Evolutionary conservation across 495 filamentous ascomycete species (phyloP).

Genomic region (Lasiosphaeris hirsuta): DNA sequence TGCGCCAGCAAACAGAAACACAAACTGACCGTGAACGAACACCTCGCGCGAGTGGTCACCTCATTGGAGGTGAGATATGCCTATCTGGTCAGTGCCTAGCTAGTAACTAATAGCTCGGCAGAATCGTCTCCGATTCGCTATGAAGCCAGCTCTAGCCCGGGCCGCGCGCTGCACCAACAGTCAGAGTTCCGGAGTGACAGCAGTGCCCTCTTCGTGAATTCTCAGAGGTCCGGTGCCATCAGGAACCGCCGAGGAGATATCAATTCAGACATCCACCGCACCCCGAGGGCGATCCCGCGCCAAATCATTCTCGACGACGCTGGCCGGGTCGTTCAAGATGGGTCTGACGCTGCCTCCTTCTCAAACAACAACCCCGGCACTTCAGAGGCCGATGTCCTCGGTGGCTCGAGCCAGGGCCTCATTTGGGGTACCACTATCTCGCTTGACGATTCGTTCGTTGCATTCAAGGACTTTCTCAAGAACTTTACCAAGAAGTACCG

Average conservation of each 20-base stretch:
- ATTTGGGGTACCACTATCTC: slow-evolving; percentile 99
- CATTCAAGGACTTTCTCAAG: slow-evolving; percentile 85
- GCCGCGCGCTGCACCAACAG: slow-evolving; percentile 55
- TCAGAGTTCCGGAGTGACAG: slow-evolving; percentile 71
- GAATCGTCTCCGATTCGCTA: slow-evolving; percentile 92
- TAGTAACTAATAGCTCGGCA: slow-evolving; percentile 26
- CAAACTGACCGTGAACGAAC: slow-evolving; percentile 62
- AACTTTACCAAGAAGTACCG: slow-evolving; percentile 92
- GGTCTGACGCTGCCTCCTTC: slow-evolving; percentile 73
- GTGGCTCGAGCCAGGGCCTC: slow-evolving; percentile 71
- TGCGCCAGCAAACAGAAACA: slow-evolving; percentile 55
- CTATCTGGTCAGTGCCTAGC: not conserved
- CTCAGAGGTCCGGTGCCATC: slow-evolving; percentile 51
- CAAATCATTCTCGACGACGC: slow-evolving; percentile 79
- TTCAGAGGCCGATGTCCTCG: slow-evolving; percentile 85
- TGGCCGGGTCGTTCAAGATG: slow-evolving; percentile 63
- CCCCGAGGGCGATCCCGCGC: slow-evolving; percentile 59
- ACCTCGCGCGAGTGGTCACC: slow-evolving; percentile 59
- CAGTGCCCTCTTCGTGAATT: slow-evolving; percentile 80
- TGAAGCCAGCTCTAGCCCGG: slow-evolving; percentile 80
- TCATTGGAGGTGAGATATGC: slow-evolving; percentile 61
- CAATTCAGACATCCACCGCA: slow-evolving; percentile 69
- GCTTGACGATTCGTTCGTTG: slow-evolving; percentile 77
- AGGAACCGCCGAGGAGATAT: slow-evolving; percentile 77
- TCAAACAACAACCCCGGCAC: slow-evolving; percentile 83